A percentile compares a stretch with the other conserved stretches of the same genome.
Conservation (phyloP, 257 asterid genomes). For the Salvia miltiorrhiza region DNA sequence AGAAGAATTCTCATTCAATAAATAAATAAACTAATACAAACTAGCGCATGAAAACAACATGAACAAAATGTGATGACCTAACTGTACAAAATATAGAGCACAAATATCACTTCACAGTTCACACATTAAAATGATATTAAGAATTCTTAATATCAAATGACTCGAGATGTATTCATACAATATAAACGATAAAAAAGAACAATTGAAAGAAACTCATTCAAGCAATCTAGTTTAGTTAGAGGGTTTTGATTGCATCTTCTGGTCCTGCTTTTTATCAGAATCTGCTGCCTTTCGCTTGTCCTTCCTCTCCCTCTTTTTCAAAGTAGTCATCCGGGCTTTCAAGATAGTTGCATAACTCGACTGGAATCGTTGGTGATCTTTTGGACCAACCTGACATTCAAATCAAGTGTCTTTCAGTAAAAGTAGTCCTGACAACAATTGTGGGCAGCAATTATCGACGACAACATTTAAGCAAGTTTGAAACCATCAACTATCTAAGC, state of each 20-base stretch:
- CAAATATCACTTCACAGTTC: background rate
- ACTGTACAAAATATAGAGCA: background rate
- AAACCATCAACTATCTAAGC: background rate
- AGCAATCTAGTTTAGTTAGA: slow-evolving; percentile 22
- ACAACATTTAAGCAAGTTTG: background rate
- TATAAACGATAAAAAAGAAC: background rate
- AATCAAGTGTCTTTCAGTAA: slow-evolving; percentile 12
- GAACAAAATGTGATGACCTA: background rate
- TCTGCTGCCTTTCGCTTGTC: slow-evolving; percentile 74
- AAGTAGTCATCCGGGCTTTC: slow-evolving; percentile 81
- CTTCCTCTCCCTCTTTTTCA: slow-evolving; percentile 95
- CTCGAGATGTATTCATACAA: background rate
- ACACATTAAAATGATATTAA: background rate
- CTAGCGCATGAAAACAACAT: background rate
- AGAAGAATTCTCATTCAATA: no score
- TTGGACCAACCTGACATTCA: slow-evolving; percentile 65
- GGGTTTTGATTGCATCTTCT: slow-evolving; percentile 42
- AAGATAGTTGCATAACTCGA: slow-evolving; percentile 85
- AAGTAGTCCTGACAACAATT: background rate
- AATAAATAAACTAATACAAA: no score
- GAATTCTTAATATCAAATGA: background rate
- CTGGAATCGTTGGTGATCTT: slow-evolving; percentile 88
- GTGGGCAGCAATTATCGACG: background rate
- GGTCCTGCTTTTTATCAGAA: slow-evolving; percentile 52
- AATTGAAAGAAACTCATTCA: background rate